These are phyloP conservation scores for Lachnellula subtilissima DNA, from an alignment of 2,329 filamentous ascomycete genomes.

Conservation along the genomic window DNA sequence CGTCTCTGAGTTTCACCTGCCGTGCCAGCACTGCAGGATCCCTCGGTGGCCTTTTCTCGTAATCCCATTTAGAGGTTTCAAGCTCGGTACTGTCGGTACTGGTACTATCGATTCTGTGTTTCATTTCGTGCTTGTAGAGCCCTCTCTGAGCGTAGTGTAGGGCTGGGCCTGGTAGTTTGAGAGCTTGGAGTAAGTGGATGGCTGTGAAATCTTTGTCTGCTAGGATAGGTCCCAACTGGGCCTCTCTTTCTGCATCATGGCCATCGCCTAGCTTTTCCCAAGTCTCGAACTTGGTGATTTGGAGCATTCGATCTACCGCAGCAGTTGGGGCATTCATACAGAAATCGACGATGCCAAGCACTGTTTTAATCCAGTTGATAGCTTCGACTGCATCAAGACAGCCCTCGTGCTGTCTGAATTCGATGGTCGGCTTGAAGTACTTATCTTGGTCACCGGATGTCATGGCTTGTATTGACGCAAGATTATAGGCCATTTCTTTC, in stretches of 20 bases:
- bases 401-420: constrained; percentile 26
- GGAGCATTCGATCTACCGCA: neutral
- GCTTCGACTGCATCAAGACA: constrained; percentile 14
- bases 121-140: neutral
- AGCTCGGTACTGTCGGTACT: too few species aligned
- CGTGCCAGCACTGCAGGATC: neutral
- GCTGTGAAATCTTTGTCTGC: constrained; percentile 11
- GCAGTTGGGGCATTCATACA: neutral
- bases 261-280: constrained; percentile 9
- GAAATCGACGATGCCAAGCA: constrained; percentile 17
- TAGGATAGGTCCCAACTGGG: constrained; percentile 9
- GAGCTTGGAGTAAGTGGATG: constrained; percentile 7
- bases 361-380: constrained; percentile 17
- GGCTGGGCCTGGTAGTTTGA: constrained; percentile 7
- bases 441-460: neutral
- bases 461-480: neutral
- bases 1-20: neutral
- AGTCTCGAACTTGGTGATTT: neutral
- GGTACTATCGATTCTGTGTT: neutral
- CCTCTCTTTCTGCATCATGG: constrained; percentile 7
- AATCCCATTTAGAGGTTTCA: neutral
- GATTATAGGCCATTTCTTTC: neutral
- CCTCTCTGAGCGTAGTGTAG: neutral
- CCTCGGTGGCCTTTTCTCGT: neutral
- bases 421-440: constrained; percentile 16